These are phyloP conservation scores for Fusarium virguliforme DNA, from an alignment of 2,329 filamentous ascomycete species.

Conservation along the genomic window DNA sequence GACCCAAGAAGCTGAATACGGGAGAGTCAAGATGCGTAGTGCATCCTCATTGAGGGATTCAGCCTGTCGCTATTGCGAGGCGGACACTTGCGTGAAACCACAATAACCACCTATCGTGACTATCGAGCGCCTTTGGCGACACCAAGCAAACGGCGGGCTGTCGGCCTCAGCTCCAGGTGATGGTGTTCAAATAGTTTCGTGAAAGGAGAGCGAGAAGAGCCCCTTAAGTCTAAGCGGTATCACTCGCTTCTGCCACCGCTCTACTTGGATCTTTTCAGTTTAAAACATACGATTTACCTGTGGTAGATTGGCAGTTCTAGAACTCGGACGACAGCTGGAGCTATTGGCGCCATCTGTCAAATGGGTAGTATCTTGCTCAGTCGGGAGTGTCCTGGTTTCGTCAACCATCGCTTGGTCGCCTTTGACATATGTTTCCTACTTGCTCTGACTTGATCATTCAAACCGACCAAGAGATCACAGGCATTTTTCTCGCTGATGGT, in stretches of 20 bases:
- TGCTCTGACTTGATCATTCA: background rate
- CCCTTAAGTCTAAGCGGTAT: background rate
- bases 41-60: background rate
- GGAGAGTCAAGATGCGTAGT: background rate
- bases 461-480: too few relatives aligned
- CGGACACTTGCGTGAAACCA: background rate
- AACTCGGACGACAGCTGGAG: background rate
- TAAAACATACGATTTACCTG: background rate
- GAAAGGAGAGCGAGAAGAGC: background rate
- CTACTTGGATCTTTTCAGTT: background rate
- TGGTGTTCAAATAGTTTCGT: background rate
- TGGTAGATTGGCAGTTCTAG: background rate
- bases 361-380: background rate
- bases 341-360: background rate
- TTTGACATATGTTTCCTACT: background rate
- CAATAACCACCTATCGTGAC: background rate
- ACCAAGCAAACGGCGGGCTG: background rate
- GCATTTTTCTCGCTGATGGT: background rate
- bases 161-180: background rate
- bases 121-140: slow-evolving; percentile 4
- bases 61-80: slow-evolving; percentile 1
- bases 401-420: background rate
- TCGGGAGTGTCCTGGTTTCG: background rate
- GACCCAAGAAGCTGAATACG: background rate
- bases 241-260: background rate